phyloP scores from a whole-genome alignment of 306 rosid genomes.

The Lotus japonicus region DNA sequence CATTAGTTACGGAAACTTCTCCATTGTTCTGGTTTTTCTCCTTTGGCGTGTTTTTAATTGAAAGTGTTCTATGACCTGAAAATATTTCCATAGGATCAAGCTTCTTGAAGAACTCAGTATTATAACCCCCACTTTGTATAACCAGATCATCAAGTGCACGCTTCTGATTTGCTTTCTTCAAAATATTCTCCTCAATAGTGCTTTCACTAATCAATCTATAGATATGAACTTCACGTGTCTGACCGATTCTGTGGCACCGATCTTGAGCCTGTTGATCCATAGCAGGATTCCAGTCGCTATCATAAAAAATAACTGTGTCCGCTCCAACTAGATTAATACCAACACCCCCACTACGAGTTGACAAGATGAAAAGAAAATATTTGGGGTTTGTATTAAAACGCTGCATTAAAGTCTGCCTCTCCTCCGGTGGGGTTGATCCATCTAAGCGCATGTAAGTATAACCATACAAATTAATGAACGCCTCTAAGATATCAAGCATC shows the following conservation, averaged over 20 bases:
- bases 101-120: conserved; percentile 93
- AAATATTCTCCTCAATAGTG: conserved; percentile 94
- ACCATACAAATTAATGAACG: conserved; percentile 93
- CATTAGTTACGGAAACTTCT: conserved; percentile 72
- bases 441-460: conserved; percentile 97
- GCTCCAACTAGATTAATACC: conserved; percentile 98
- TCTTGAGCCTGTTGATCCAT: conserved; percentile 99
- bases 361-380: conserved; percentile 83
- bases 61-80: conserved; percentile 71
- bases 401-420: conserved; percentile 97
- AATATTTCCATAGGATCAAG: conserved; percentile 97
- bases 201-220: conserved; percentile 91
- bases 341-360: conserved; percentile 99
- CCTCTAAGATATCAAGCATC: conserved; percentile 96
- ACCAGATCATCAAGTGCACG: conserved; percentile 96
- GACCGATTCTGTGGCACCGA: conserved; percentile 98
- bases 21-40: conserved; percentile 51
- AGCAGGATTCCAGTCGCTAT: conserved; percentile 99
- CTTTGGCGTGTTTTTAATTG: conserved; percentile 53
- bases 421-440: conserved; percentile 96
- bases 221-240: conserved; percentile 96
- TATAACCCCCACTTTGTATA: conserved; percentile 95
- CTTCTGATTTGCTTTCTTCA: conserved; percentile 98
- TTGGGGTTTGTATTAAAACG: conserved; percentile 95
- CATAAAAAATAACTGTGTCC: conserved; percentile 95